Evolutionary conservation across 495 filamentous ascomycete species (phyloP).

Genomic region (Neurospora sp.): DNA sequence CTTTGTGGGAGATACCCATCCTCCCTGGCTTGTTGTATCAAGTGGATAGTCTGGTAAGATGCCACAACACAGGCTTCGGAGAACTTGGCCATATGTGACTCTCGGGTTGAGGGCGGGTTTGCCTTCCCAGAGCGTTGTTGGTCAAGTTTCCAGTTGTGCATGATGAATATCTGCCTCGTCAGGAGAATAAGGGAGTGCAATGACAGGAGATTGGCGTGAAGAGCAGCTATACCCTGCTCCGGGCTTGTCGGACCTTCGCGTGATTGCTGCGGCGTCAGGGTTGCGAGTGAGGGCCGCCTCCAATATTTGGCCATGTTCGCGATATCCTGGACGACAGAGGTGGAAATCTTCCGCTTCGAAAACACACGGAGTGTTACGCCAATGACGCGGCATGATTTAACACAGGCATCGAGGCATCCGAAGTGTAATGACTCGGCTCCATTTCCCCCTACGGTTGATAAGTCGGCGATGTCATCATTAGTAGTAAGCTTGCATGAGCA

Average conservation of each 20-base stretch:
- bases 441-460: conserved; percentile 15
- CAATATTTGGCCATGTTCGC: conserved; percentile 45
- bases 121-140: conserved; percentile 22
- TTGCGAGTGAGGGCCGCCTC: conserved; percentile 34
- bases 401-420: conserved; percentile 40
- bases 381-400: conserved; percentile 52
- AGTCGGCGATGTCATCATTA: conserved; percentile 26
- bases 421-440: conserved; percentile 15
- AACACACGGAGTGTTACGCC: conserved; percentile 61
- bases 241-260: conserved; percentile 31
- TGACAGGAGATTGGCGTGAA: conserved; percentile 60
- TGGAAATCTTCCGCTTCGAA: conserved; percentile 58
- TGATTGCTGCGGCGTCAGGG: conserved; percentile 41
- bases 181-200: conserved; percentile 66
- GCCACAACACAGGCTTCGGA: conserved; percentile 62
- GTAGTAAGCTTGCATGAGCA: conserved; percentile 35
- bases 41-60: conserved; percentile 54
- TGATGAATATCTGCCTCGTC: conserved; percentile 61
- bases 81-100: conserved; percentile 48
- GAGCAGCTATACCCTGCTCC: conserved; percentile 50
- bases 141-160: conserved; percentile 26
- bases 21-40: conserved; percentile 48
- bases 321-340: conserved; percentile 53
- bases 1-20: conserved; percentile 53
- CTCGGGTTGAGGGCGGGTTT: conserved; percentile 16